These are phyloP conservation scores for Croton laevigatus DNA, from an alignment of 441 rosid genomes.

Conservation along the genomic window DNA sequence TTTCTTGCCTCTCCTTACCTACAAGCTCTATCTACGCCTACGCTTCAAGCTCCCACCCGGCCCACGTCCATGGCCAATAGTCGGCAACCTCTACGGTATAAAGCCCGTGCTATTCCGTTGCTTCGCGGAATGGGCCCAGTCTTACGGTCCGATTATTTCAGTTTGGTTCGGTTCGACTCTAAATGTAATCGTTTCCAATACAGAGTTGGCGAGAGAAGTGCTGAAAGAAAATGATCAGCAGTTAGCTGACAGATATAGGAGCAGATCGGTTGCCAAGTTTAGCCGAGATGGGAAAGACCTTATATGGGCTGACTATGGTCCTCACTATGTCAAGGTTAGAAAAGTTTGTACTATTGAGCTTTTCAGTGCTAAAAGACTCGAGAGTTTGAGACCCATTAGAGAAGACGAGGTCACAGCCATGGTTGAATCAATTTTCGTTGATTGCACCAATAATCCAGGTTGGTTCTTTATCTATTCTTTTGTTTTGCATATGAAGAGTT, in stretches of 20 bases:
- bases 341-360: conserved; percentile 91
- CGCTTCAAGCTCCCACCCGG: conserved; percentile 88
- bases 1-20: conserved; percentile 27
- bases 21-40: conserved; percentile 46
- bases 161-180: conserved; percentile 94
- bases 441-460: conserved; percentile 58
- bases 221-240: conserved; percentile 84
- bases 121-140: conserved; percentile 74
- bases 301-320: conserved; percentile 96
- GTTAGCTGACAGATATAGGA: conserved; percentile 77
- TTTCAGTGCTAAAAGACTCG: conserved; percentile 72
- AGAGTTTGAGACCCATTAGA: conserved; percentile 75
- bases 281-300: conserved; percentile 85
- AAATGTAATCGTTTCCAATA: conserved; percentile 74
- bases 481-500: neutral
- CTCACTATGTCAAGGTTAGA: conserved; percentile 94
- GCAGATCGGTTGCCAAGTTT: conserved; percentile 71
- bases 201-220: conserved; percentile 79
- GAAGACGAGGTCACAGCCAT: conserved; percentile 96
- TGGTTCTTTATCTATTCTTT: neutral
- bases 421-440: conserved; percentile 80
- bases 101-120: conserved; percentile 91
- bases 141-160: conserved; percentile 79
- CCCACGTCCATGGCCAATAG: conserved; percentile 74
- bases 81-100: conserved; percentile 89